Conservation (phyloP, 352 stramenopile genomes). For the Globisporangium nodosum region DNA sequence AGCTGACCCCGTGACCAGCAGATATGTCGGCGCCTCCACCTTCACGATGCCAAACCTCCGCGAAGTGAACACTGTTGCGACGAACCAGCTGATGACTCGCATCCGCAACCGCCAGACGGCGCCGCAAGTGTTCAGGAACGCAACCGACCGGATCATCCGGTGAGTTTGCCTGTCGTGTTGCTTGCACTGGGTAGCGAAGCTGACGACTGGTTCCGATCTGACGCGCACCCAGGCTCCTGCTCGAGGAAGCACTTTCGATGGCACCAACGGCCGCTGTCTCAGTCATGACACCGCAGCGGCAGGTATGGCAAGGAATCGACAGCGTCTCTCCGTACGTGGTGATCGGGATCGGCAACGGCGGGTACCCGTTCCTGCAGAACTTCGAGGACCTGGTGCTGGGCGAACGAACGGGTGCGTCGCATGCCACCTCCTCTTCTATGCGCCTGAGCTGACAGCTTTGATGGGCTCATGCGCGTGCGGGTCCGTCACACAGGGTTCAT, state of each 20-base stretch:
- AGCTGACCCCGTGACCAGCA: neutral
- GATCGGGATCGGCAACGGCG: constrained; percentile 11
- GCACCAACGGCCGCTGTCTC: neutral
- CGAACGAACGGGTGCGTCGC: constrained; percentile 1
- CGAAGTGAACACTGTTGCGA: neutral
- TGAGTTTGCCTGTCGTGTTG: neutral
- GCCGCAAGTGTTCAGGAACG: constrained; percentile 5
- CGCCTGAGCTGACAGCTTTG: too few relatives aligned
- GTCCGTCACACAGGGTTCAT: constrained; percentile 1
- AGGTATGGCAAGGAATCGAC: constrained; percentile 3
- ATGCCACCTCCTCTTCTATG: neutral
- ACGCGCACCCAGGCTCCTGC: neutral
- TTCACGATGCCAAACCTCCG: constrained; percentile 3
- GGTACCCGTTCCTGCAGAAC: constrained; percentile 3
- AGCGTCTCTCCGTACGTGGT: constrained; percentile 2
- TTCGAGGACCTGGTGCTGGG: constrained; percentile 5
- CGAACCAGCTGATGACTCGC: constrained; percentile 6
- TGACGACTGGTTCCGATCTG: neutral
- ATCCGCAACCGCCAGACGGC: constrained; percentile 9
- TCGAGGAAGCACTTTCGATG: constrained; percentile 12
- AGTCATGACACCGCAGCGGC: constrained; percentile 2
- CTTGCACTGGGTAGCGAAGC: neutral
- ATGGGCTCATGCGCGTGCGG: neutral
- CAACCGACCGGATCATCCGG: constrained; percentile 6
- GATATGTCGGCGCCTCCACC: neutral